Evolutionary conservation across 805 yeast species (phyloP).

Genomic region (Ogataea henricii): DNA sequence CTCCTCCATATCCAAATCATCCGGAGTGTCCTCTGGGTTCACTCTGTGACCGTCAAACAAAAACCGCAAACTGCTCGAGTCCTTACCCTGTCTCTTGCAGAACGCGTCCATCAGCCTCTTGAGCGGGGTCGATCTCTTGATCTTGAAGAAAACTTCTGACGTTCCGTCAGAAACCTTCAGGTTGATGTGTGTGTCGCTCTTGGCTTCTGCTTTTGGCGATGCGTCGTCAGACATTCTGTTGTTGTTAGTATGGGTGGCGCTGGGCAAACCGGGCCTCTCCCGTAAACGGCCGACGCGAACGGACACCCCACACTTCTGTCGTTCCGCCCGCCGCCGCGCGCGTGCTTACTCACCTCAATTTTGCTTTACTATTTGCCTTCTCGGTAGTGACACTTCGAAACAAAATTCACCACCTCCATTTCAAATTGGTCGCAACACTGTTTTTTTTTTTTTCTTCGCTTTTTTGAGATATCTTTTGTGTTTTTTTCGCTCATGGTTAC

Average conservation of each 20-base stretch:
- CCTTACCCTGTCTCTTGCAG: constrained; percentile 96
- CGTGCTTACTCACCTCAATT: no score
- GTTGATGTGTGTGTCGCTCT: constrained; percentile 72
- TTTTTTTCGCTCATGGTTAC: constrained; percentile 2
- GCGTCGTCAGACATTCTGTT: constrained; percentile 35
- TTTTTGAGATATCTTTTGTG: no score
- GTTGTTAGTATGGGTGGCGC: constrained; percentile 7
- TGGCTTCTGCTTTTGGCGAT: constrained; percentile 39
- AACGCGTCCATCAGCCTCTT: constrained; percentile 96
- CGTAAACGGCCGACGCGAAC: no score
- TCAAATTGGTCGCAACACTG: not conserved
- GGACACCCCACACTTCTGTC: no score
- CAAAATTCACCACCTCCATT: no score
- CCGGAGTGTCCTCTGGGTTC: constrained; percentile 87
- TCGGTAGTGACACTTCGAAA: no score
- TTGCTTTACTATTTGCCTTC: no score
- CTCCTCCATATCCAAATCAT: constrained; percentile 88
- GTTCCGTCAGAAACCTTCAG: constrained; percentile 92
- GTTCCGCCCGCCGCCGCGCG: no score
- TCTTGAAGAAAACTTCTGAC: constrained; percentile 93
- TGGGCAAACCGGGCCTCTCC: not conserved
- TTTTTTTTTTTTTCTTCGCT: not conserved
- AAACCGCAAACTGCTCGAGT: constrained; percentile 78
- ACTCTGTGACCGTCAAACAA: constrained; percentile 92
- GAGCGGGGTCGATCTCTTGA: constrained; percentile 88